phyloP scores from a whole-genome alignment of 495 filamentous ascomycete species.

The Glarea lozoyensis region DNA sequence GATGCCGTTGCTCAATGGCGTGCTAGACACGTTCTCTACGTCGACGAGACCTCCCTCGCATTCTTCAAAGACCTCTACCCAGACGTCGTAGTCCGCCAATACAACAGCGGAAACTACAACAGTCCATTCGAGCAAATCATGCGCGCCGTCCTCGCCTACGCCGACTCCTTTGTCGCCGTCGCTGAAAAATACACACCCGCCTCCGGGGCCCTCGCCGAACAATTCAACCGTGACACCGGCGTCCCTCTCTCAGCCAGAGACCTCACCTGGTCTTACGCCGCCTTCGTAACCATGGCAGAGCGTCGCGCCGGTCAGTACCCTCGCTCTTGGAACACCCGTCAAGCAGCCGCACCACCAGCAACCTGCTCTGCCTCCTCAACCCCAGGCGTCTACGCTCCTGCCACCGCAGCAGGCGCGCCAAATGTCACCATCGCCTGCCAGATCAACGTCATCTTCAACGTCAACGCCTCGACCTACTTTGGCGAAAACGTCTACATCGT shows the following conservation, averaged over 20 bases:
- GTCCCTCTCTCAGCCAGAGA: slow-evolving; percentile 39
- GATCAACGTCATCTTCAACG: slow-evolving; percentile 31
- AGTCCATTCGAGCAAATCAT: slow-evolving; percentile 36
- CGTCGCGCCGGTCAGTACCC: slow-evolving; percentile 22
- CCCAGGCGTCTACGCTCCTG: slow-evolving; percentile 30
- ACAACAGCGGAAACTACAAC: slow-evolving; percentile 30
- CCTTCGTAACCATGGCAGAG: slow-evolving; percentile 29
- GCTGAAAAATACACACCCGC: slow-evolving; percentile 38
- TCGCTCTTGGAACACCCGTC: slow-evolving; percentile 18
- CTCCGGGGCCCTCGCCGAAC: slow-evolving; percentile 47
- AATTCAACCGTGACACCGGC: slow-evolving; percentile 43
- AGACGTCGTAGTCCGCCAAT: slow-evolving; percentile 34
- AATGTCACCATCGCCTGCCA: slow-evolving; percentile 26
- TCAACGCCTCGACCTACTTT: slow-evolving; percentile 36
- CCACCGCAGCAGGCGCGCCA: slow-evolving; percentile 29
- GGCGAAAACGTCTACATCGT: slow-evolving; percentile 40
- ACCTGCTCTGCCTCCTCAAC: slow-evolving; percentile 28
- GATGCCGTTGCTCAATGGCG: slow-evolving; percentile 50
- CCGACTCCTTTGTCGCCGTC: slow-evolving; percentile 49
- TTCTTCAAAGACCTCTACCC: slow-evolving; percentile 44
- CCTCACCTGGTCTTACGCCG: slow-evolving; percentile 45
- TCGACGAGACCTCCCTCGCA: slow-evolving; percentile 34
- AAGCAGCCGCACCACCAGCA: slow-evolving; percentile 15
- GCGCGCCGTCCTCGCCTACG: slow-evolving; percentile 43
- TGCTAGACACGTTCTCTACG: slow-evolving; percentile 30